A percentile compares a stretch with the other conserved stretches of the same genome.
Evolutionary conservation across 179 eudicot genomes (phyloP).

Genomic region (Corrigiola litoralis): DNA sequence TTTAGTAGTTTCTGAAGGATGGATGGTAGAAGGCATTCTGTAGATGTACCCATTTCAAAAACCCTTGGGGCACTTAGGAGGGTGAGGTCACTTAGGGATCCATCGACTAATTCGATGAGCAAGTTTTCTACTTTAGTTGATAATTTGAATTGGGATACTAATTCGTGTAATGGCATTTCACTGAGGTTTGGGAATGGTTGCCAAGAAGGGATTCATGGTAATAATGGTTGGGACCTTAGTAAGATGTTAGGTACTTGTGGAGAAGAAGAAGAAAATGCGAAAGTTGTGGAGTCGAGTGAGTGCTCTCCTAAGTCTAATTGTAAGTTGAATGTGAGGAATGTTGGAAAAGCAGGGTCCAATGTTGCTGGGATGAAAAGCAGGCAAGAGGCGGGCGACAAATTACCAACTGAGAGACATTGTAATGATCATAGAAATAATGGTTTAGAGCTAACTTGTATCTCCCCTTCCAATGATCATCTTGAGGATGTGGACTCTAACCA

Average conservation of each 20-base stretch:
- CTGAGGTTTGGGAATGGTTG: slow-evolving; percentile 52
- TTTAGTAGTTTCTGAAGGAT: slow-evolving; percentile 22
- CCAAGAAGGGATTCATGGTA: slow-evolving; percentile 25
- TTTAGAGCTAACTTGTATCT: slow-evolving; percentile 41
- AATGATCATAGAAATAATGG: slow-evolving; percentile 30
- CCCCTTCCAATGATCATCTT: slow-evolving; percentile 35
- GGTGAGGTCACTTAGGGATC: slow-evolving; percentile 94
- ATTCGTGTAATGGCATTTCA: slow-evolving; percentile 65
- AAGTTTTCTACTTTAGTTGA: slow-evolving; percentile 58
- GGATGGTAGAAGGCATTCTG: slow-evolving; percentile 92
- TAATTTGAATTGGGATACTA: slow-evolving; percentile 73
- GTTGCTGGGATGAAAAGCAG: slow-evolving; percentile 19
- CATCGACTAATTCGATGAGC: slow-evolving; percentile 80
- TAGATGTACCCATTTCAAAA: slow-evolving; percentile 83
- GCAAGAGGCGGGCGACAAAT: slow-evolving; percentile 27
- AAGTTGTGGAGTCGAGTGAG: slow-evolving; percentile 29
- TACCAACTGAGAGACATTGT: slow-evolving; percentile 24
- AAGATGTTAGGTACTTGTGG: slow-evolving; percentile 33
- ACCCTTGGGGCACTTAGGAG: slow-evolving; percentile 77
- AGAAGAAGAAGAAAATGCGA: slow-evolving; percentile 32
- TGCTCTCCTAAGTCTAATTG: slow-evolving; percentile 21
- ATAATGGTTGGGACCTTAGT: slow-evolving; percentile 25
- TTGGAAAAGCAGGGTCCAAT: slow-evolving; percentile 22
- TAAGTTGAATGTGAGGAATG: slow-evolving; percentile 22
- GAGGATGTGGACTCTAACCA: slow-evolving; percentile 64